Evolutionary conservation across 192 early-diverging fungal genomes (phyloP), one percentile per base, ranked within the genome.

Genomic region (Diversispora eburnea): DNA sequence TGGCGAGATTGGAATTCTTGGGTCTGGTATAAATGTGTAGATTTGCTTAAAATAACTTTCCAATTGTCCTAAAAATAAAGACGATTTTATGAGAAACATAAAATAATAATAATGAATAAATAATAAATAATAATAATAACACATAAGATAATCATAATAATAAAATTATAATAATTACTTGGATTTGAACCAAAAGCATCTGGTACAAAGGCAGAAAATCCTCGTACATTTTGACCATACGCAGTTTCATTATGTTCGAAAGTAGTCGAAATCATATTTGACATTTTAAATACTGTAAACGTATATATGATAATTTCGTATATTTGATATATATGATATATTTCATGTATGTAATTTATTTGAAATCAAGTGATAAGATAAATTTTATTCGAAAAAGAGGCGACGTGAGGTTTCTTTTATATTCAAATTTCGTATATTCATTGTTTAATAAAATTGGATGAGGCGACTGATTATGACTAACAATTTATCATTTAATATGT

Each of bases 211-310:
- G 71, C 71, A 2, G 25, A 5, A 20, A 73, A 73, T 3, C 71
- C 71, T 51, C 71, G 22, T 19, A 73, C 4, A 20, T 73, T 73
- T 41, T 63, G 47, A 42, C 60, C 71, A 13, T 73, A 73, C 2
- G 60, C 71, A 25, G 45, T 72, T 48, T 58, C 70, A 57, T 72
- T 69, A 69, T 69, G 67, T 69, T 69, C 67, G n/a, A 69, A 22
- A 17, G 17, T 67, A 20, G 65, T 67, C 19, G 43, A 39, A 43
- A 43, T 22, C 61, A 65, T 49, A n/a, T 20, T 19, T 64, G 55
- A 19, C n/a, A 3, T 57, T 57, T 57, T 57, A 33, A 33, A 33
- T 33, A 33, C 2, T 33, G 25, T 33, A 33, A 33, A 33, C 25
- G 2, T 33, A 33, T 33, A 33, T 33, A 33, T 33, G 25, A 33